Base-by-base conservation (phyloP, 2,329 filamentous ascomycete species). In the Pestalotiopsis sp. region DNA sequence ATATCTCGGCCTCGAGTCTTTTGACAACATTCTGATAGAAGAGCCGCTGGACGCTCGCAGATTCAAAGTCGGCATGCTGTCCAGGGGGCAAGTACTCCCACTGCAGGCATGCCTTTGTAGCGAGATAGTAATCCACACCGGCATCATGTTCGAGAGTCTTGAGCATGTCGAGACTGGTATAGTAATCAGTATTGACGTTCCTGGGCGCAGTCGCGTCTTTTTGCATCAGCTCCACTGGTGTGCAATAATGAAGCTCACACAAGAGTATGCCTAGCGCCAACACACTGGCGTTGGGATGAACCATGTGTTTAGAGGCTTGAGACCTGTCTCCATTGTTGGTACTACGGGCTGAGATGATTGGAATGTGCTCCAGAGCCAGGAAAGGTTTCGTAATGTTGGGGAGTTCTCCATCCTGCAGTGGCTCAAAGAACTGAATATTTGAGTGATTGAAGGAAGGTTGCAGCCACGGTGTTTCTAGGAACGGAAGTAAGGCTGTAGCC, bases 21-120 rank as follows among this genome's bases (percentile, higher is more conserved):
- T 75, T 75, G 70, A 75, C 69, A 57, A 75, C 74, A 52, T 75
- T 75, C 68, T 75, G 73, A 49, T 75, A 75, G 71, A 75, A 75
- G 52, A 75, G 73, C 68, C 72, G 68, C 70, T 75, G 74, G 68
- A 75, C 74, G 62, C 67, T 72, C 66, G 70, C 70, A 70, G 39
- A 57, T 60, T 75, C 74, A 41, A 75, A 75, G 56, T 70, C 67
- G 69, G 73, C 63, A 5, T 58, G 69, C 68, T 71, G 41, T 69
- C 70, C 71, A 70, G 38, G 38, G 57, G 73, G 73, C 65, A 64
- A 74, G 64, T 75, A 75, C 64, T 75, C 73, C 71, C 73, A 20
- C n/a, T n/a, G n/a, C n/a, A 75, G 70, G 70, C 73, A 75, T 71
- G 73, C 73, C 63, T 75, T 75, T 63, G 72, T 74, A 69, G 73